Conservation (phyloP, 441 rosid genomes). For the Adansonia gregorii region DNA sequence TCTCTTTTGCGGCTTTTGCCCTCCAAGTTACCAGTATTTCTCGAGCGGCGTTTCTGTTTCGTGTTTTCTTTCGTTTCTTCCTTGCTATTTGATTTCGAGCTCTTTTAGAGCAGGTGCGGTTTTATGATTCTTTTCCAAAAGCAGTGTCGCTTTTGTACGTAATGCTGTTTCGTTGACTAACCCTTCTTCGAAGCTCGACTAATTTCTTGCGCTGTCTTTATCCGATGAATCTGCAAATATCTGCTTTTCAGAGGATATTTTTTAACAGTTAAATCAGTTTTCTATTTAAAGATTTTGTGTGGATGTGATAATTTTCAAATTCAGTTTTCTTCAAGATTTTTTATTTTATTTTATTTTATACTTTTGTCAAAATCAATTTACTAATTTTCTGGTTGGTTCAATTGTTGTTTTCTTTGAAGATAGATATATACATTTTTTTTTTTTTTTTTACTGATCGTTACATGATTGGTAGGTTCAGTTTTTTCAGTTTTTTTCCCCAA, state of each 20-base stretch:
- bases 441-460: constrained; percentile 15
- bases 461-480: constrained; percentile 31
- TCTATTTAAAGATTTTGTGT: neutral
- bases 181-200: neutral
- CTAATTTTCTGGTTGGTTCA: neutral
- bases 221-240: neutral
- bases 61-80: constrained; percentile 17
- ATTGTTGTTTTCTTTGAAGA: neutral
- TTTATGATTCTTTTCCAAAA: neutral
- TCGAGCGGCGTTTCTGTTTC: constrained; percentile 5
- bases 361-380: neutral
- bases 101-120: constrained; percentile 22
- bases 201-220: neutral
- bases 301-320: constrained; percentile 7
- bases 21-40: constrained; percentile 11
- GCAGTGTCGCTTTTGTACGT: neutral
- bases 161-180: constrained; percentile 11
- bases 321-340: no score
- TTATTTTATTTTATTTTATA: no score
- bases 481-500: constrained; percentile 31
- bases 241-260: neutral
- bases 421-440: neutral
- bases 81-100: neutral
- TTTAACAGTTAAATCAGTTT: neutral
- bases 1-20: neutral